Conservation (phyloP, 2,329 filamentous ascomycete species). For the Hypomyces perniciosus region DNA sequence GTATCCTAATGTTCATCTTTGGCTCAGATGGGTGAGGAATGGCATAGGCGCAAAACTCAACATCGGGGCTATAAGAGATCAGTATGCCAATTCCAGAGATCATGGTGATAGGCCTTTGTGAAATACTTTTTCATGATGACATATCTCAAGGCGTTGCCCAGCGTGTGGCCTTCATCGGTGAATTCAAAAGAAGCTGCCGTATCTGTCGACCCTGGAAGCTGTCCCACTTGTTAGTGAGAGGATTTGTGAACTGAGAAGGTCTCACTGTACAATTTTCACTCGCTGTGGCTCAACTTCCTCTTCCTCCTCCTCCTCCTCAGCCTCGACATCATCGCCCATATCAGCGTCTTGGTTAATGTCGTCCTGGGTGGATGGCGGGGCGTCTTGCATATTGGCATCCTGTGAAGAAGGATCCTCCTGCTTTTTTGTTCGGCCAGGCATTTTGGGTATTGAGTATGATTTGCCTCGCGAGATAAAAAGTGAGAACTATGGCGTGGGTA, state of each 20-base stretch:
- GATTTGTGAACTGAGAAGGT: neutral
- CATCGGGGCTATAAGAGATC: slow-evolving; percentile 65
- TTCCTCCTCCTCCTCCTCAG: slow-evolving; percentile 34
- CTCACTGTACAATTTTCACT: slow-evolving; percentile 53
- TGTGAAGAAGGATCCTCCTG: slow-evolving; percentile 24
- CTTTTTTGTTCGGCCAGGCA: slow-evolving; percentile 37
- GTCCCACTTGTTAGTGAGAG: slow-evolving; percentile 11
- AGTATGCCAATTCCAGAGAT: neutral
- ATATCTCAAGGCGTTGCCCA: slow-evolving; percentile 89
- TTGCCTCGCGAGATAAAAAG: neutral
- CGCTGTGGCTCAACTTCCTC: slow-evolving; percentile 45
- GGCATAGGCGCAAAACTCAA: slow-evolving; percentile 97
- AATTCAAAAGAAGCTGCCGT: slow-evolving; percentile 95
- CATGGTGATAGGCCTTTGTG: neutral
- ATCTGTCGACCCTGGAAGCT: slow-evolving; percentile 81
- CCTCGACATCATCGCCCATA: slow-evolving; percentile 22
- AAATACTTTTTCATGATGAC: slow-evolving; percentile 97
- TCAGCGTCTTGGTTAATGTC: slow-evolving; percentile 30
- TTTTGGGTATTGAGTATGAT: slow-evolving; percentile 17
- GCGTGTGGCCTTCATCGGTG: slow-evolving; percentile 85
- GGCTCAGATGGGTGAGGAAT: slow-evolving; percentile 94
- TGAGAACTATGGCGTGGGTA: neutral
- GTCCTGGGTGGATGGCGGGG: slow-evolving; percentile 32
- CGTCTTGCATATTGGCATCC: slow-evolving; percentile 42
- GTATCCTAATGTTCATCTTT: slow-evolving; percentile 96